These are phyloP conservation scores for Hibiscus mutabilis DNA, from an alignment of 345 rosid genomes.

Conservation along the genomic window DNA sequence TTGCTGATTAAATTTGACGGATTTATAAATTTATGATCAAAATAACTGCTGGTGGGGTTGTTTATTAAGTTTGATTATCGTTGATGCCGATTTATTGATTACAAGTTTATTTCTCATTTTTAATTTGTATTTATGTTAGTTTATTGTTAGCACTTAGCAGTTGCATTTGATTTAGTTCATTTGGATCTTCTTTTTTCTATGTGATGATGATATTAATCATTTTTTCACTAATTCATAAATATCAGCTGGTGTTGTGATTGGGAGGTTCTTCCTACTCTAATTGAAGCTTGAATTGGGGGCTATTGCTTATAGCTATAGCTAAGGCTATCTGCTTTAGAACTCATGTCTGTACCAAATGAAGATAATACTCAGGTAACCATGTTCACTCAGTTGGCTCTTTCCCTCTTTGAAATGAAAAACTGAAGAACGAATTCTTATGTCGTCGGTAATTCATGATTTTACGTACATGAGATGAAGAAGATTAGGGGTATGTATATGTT, in stretches of 20 bases:
- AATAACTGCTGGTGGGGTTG: not conserved
- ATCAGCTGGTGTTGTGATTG: not conserved
- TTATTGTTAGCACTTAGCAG: not conserved
- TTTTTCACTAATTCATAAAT: not conserved
- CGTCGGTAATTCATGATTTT: not conserved
- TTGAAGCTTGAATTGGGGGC: not conserved
- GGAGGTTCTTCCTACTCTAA: not conserved
- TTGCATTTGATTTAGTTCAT: not conserved
- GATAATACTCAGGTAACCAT: slow-evolving; percentile 49
- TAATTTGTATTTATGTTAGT: not conserved
- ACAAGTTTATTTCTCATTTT: not conserved
- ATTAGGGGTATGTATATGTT: not conserved
- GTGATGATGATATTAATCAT: not conserved
- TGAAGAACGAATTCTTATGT: not conserved
- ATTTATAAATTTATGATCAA: not conserved
- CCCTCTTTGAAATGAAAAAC: not conserved
- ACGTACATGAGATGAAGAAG: not conserved
- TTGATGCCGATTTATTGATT: not conserved
- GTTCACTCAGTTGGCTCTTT: not conserved
- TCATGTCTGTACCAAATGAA: slow-evolving; percentile 54
- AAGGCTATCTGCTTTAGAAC: not conserved
- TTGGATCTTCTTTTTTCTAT: not conserved
- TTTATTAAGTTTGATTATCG: not conserved
- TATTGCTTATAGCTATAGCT: not conserved
- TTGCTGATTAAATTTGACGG: not conserved